These are phyloP conservation scores for Thuidium tamariscinum DNA, from an alignment of 225 moss, liverwort and hornwort genomes.

Conservation along the genomic window DNA sequence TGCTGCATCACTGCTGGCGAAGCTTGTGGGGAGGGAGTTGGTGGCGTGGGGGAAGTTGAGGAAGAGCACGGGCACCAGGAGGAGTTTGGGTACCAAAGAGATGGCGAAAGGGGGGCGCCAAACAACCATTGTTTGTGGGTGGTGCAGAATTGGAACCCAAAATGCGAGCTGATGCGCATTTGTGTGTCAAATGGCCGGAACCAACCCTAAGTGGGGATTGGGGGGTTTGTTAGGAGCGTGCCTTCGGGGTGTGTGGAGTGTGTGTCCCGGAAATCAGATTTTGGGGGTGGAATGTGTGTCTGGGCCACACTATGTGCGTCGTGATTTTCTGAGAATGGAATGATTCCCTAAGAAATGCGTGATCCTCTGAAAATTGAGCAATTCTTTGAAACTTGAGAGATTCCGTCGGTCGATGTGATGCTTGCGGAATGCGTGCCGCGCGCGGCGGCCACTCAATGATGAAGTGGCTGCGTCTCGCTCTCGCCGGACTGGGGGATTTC, in stretches of 20 bases:
- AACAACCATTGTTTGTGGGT: not conserved
- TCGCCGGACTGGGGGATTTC: too few relatives aligned
- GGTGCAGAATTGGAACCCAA: not conserved
- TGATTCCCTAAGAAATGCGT: not conserved
- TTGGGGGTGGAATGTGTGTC: not conserved
- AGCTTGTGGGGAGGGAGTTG: not conserved
- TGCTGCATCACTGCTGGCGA: constrained; percentile 17
- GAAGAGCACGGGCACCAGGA: constrained; percentile 20
- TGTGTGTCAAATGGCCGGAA: not conserved
- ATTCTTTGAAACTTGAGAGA: not conserved
- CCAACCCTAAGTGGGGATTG: not conserved
- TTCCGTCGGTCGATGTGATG: not conserved
- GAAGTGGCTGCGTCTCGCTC: not conserved
- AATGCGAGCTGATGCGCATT: not conserved
- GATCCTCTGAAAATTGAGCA: too few relatives aligned
- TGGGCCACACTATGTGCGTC: not conserved
- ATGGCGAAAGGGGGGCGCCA: not conserved
- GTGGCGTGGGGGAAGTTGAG: not conserved
- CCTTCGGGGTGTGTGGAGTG: too few relatives aligned
- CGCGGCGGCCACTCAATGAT: not conserved
- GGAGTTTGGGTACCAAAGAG: not conserved
- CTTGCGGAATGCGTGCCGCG: not conserved
- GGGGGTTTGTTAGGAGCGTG: not conserved
- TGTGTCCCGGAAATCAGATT: not conserved
- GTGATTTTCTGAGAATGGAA: not conserved